A percentile compares a stretch with the other conserved stretches of the same genome.
These are phyloP conservation scores for Citrus sp. DNA, from an alignment of 345 rosid genomes.

Conservation along the genomic window DNA sequence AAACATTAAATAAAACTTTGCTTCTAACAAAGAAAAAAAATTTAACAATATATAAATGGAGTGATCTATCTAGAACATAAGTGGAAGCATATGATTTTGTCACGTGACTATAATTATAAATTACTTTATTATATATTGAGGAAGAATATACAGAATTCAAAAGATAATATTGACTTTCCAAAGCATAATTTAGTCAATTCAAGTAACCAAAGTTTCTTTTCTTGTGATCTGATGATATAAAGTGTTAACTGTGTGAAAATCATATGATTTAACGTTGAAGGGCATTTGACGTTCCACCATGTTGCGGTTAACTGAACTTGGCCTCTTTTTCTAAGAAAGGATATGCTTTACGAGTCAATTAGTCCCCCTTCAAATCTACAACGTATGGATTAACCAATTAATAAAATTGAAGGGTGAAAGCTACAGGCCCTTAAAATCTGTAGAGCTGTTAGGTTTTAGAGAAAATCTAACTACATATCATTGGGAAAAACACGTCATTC, in stretches of 20 bases:
- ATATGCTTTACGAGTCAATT: not conserved
- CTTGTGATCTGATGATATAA: not conserved
- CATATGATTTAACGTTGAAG: not conserved
- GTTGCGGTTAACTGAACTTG: slow-evolving; percentile 16
- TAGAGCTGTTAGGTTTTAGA: too few relatives aligned
- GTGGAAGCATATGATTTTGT: not conserved
- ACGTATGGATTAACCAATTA: too few relatives aligned
- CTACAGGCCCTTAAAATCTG: too few relatives aligned
- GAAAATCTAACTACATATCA: too few relatives aligned
- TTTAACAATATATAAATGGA: too few relatives aligned
- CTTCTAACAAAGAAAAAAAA: not conserved
- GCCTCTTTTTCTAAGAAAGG: not conserved
- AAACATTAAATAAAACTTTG: not conserved
- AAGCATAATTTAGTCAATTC: slow-evolving; percentile 10
- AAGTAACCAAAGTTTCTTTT: not conserved
- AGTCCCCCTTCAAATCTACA: not conserved
- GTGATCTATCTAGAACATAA: not conserved
- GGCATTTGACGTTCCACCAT: not conserved
- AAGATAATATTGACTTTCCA: not conserved
- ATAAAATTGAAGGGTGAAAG: too few relatives aligned
- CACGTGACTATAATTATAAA: slow-evolving; percentile 3
- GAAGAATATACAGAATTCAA: not conserved
- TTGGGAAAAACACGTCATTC: too few relatives aligned
- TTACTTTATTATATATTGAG: not conserved
- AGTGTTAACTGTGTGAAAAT: not conserved